Conservation (phyloP, 106 monocot genomes). For the Dendrobium huoshanense region DNA sequence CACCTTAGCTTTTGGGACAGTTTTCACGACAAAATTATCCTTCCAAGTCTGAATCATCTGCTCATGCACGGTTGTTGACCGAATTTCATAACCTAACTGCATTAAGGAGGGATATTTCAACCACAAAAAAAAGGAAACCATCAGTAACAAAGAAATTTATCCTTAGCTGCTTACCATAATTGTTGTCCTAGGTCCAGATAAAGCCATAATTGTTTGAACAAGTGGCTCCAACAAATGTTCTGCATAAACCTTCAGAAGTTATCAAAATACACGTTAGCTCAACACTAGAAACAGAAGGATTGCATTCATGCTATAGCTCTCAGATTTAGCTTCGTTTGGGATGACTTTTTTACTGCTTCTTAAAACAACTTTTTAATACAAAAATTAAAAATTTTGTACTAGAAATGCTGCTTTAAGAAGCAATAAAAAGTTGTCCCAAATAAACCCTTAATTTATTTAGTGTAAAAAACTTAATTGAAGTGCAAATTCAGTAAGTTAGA, state of each 20-base stretch:
- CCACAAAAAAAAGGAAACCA: not conserved
- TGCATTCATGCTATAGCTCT: not conserved
- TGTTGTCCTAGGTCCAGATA: slow-evolving; percentile 82
- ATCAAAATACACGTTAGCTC: not conserved
- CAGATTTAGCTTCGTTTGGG: not conserved
- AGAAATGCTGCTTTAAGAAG: too few relatives aligned
- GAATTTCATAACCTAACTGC: slow-evolving; percentile 90
- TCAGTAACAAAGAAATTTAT: not conserved
- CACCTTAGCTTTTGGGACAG: slow-evolving; percentile 80
- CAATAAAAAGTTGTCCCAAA: too few relatives aligned
- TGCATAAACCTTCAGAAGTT: slow-evolving; percentile 62
- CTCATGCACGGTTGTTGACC: slow-evolving; percentile 86
- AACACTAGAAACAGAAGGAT: not conserved
- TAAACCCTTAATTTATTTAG: too few relatives aligned
- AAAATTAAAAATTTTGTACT: too few relatives aligned
- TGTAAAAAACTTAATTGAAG: not conserved
- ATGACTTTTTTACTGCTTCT: too few relatives aligned
- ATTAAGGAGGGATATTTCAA: slow-evolving; percentile 8
- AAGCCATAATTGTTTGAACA: slow-evolving; percentile 69
- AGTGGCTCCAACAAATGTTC: slow-evolving; percentile 89
- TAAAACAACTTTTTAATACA: too few relatives aligned
- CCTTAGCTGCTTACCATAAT: slow-evolving; percentile 46
- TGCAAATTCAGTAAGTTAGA: not conserved
- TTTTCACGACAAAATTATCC: slow-evolving; percentile 65
- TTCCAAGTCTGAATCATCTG: slow-evolving; percentile 80